Evolutionary conservation across 2,329 filamentous ascomycete species (phyloP).

Genomic region (Zopfia rhizophila): DNA sequence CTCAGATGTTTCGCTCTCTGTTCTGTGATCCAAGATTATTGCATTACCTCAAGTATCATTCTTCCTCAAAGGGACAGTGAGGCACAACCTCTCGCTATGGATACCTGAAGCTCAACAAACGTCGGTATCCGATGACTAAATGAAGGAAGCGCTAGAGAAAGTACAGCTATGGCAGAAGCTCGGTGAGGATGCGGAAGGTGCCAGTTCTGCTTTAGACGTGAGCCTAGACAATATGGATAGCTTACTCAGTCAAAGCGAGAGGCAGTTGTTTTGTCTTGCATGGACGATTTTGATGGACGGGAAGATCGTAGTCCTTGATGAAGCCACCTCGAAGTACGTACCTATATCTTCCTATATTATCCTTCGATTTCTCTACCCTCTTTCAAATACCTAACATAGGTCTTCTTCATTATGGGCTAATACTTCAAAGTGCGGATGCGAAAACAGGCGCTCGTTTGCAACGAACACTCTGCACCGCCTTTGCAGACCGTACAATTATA

Average conservation of each 20-base stretch:
- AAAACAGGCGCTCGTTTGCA: constrained; percentile 92
- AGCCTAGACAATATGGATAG: constrained; percentile 22
- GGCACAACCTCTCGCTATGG: constrained; percentile 53
- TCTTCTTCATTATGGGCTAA: neutral
- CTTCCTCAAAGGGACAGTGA: constrained; percentile 56
- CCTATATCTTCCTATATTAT: neutral
- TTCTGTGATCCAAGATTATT: constrained; percentile 61
- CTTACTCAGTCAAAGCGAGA: constrained; percentile 59
- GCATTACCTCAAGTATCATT: constrained; percentile 66
- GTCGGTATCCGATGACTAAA: constrained; percentile 19
- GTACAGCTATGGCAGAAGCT: constrained; percentile 30
- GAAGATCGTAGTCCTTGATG: constrained; percentile 31
- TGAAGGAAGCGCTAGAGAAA: constrained; percentile 22
- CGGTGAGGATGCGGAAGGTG: constrained; percentile 1
- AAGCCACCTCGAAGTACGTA: constrained; percentile 30
- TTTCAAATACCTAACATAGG: neutral
- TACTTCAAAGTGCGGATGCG: constrained; percentile 79
- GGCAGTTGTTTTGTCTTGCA: constrained; percentile 70
- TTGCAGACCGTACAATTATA: constrained; percentile 84
- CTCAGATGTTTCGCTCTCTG: constrained; percentile 51
- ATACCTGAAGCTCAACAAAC: constrained; percentile 7
- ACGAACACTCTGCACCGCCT: constrained; percentile 85
- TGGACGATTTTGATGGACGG: constrained; percentile 60
- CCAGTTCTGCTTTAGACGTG: constrained; percentile 19
- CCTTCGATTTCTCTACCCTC: neutral